A percentile compares a stretch with the other conserved stretches of the same genome.
Conservation (phyloP, 2,329 filamentous ascomycete genomes). For the Cercospora zeae-maydis region DNA sequence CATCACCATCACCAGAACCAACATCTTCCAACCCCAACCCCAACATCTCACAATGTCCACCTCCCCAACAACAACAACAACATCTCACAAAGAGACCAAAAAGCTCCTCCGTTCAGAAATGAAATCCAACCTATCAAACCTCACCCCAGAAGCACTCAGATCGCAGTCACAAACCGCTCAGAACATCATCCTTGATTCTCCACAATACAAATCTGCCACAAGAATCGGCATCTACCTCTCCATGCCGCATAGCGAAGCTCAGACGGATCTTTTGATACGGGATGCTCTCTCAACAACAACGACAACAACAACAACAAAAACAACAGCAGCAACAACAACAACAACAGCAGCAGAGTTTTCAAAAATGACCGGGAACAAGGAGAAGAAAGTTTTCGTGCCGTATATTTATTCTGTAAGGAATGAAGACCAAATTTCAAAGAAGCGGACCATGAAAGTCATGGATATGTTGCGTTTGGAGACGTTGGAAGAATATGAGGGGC, state of each 20-base stretch:
- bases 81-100: conserved; percentile 54
- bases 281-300: conserved; percentile 68
- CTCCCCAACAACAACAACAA: neutral
- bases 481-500: conserved; percentile 70
- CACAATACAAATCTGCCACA: conserved; percentile 70
- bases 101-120: conserved; percentile 69
- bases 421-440: neutral
- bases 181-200: conserved; percentile 61
- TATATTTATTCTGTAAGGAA: conserved; percentile 55
- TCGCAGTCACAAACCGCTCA: conserved; percentile 70
- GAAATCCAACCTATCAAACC: conserved; percentile 59
- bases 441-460: conserved; percentile 66
- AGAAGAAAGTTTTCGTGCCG: conserved; percentile 84
- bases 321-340: too few species aligned
- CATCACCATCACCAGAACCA: neutral
- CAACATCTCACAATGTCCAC: neutral
- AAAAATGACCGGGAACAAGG: too few species aligned
- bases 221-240: conserved; percentile 85
- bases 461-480: conserved; percentile 83
- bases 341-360: too few species aligned
- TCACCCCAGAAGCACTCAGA: conserved; percentile 60
- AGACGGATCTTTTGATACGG: conserved; percentile 75
- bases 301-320: too few species aligned
- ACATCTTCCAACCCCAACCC: neutral
- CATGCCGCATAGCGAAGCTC: conserved; percentile 84